phyloP scores from a whole-genome alignment of 2,329 filamentous ascomycete species.

The Calonectria hawksworthii region DNA sequence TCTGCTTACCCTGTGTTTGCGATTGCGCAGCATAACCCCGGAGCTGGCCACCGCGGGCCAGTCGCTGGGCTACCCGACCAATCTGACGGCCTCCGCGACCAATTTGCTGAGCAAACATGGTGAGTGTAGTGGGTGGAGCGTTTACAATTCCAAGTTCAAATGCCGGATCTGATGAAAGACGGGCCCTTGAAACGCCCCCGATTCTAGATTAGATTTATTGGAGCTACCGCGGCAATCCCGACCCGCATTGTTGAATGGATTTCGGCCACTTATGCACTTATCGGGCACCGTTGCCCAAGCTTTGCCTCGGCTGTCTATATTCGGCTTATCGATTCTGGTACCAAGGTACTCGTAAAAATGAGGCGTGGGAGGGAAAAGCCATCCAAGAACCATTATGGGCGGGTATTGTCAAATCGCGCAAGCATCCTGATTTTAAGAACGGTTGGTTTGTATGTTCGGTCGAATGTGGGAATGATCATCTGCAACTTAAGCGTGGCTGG shows the following conservation, averaged over 20 bases:
- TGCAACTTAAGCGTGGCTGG: neutral
- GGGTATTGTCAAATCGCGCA: neutral
- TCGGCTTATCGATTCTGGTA: neutral
- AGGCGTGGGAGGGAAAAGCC: neutral
- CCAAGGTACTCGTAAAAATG: neutral
- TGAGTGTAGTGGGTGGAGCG: neutral
- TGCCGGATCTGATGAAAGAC: neutral
- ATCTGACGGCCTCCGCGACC: slow-evolving; percentile 43
- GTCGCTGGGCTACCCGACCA: slow-evolving; percentile 40
- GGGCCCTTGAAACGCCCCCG: neutral
- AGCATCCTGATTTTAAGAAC: neutral
- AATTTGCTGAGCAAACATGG: slow-evolving; percentile 43
- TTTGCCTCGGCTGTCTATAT: slow-evolving; percentile 4
- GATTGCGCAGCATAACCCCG: slow-evolving; percentile 47
- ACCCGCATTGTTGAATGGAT: slow-evolving; percentile 31
- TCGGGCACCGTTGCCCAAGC: neutral
- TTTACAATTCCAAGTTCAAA: neutral
- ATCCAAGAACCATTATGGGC: neutral
- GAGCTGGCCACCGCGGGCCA: slow-evolving; percentile 33
- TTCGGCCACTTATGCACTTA: slow-evolving; percentile 40
- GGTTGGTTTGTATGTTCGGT: neutral
- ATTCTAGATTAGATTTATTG: slow-evolving; percentile 36
- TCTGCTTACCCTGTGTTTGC: slow-evolving; percentile 30
- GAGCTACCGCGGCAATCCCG: slow-evolving; percentile 41
- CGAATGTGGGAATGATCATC: neutral